Base-by-base conservation (phyloP, 306 rosid species). In the Vigna trinervia region DNA sequence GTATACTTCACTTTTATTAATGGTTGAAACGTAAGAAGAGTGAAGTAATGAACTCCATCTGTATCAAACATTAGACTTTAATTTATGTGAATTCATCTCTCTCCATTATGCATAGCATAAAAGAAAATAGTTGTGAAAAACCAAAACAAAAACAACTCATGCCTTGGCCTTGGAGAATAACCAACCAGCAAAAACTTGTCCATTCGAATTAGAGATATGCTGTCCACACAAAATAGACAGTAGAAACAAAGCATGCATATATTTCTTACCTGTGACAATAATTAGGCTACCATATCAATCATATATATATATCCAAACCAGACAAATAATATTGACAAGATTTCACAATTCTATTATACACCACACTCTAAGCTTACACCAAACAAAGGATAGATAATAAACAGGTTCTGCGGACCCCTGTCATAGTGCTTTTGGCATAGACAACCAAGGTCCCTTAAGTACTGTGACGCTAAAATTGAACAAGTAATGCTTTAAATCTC, bases 191-290 rank as follows among this genome's bases (percentile, higher is more conserved):
- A 32, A 23, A 20, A 34, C 17, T 61, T 79, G 82, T 76, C 72
- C 60, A 34, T 32, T 73, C 57, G 76, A 32, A 73, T 53, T 32
- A 72, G 61, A 74, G 78, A 58, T 61, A 36, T 76, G 56, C 7
- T 46, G 82, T 84, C 91, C 93, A 85, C 91, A 88, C 48, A 80
- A 74, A 84, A 15, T 30, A 58, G 51, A 50, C 72, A 57, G 71
- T 79, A 68, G 54, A 2, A 69, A 57, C 54, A 82, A 71, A 78
- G 34, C 71, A 65, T 54, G 22, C 23, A 68, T 19, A 58, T 74
- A 59, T 78, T 48, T 34, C 8, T 78, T 69, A 70, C 17, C 13
- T 19, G 41, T 36, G 51, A 6, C 71, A 79, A 63, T 60, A 65
- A 60, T 46, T 59, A 51, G 77, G 13, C 45, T 22, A 47, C 74